Percentiles rank a stretch among this genome's conserved stretches.
Evolutionary conservation across 1,139 yeast genomes (phyloP).

Genomic region (Candida sp.): DNA sequence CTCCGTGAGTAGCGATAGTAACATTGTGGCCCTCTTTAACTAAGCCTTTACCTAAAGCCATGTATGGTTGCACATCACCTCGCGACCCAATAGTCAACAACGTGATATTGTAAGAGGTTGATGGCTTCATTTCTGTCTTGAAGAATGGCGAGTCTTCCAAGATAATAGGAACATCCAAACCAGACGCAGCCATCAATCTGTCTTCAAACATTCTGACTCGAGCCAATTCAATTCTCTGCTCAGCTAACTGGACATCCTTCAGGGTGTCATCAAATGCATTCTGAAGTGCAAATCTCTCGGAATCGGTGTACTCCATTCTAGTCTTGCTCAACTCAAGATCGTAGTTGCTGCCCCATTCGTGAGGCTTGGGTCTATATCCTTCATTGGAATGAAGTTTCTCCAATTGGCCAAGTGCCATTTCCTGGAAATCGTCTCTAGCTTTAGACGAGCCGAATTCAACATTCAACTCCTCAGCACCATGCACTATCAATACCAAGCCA

Average conservation of each 20-base stretch:
- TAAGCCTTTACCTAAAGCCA: conserved; percentile 84
- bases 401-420: conserved; percentile 53
- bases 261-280: background rate
- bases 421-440: conserved; percentile 76
- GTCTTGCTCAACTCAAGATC: conserved; percentile 21
- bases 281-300: conserved; percentile 10
- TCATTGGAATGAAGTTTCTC: conserved; percentile 41
- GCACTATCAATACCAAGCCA: conserved; percentile 69
- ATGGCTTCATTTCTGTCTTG: conserved; percentile 56
- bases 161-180: conserved; percentile 67
- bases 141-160: conserved; percentile 66
- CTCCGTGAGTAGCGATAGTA: conserved; percentile 84
- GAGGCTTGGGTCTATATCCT: conserved; percentile 27
- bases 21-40: conserved; percentile 81
- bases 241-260: conserved; percentile 19
- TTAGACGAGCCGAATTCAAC: conserved; percentile 74
- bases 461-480: conserved; percentile 76
- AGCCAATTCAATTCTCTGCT: conserved; percentile 44
- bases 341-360: conserved; percentile 32
- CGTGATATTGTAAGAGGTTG: conserved; percentile 61
- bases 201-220: conserved; percentile 67
- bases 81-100: conserved; percentile 90
- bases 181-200: conserved; percentile 58
- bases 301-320: conserved; percentile 17
- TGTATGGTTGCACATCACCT: conserved; percentile 97